These are phyloP conservation scores for Talinum fruticosum DNA, from an alignment of 148 eudicot species.

Conservation along the genomic window DNA sequence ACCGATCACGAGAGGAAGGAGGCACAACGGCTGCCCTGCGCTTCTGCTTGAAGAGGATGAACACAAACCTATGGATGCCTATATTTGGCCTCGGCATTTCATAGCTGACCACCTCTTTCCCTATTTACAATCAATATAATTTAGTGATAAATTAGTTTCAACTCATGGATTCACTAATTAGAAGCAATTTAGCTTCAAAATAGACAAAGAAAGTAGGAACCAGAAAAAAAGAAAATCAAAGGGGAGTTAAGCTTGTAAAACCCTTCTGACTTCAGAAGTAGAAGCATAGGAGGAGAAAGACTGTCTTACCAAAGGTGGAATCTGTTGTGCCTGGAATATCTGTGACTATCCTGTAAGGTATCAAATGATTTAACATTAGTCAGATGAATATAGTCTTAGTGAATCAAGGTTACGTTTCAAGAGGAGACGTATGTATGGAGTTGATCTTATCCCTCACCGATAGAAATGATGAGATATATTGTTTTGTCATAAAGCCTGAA, in stretches of 20 bases:
- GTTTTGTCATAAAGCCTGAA: background rate
- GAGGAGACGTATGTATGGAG: background rate
- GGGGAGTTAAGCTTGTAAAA: too few relatives aligned
- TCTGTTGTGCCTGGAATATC: constrained; percentile 93
- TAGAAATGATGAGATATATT: background rate
- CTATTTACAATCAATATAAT: constrained; percentile 21
- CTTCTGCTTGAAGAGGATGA: constrained; percentile 70
- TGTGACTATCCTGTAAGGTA: constrained; percentile 68
- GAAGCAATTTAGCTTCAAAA: background rate
- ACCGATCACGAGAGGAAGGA: constrained; percentile 56
- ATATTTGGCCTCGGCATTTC: constrained; percentile 87
- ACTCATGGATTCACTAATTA: background rate
- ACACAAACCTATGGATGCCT: constrained; percentile 92
- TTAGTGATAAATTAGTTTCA: too few relatives aligned
- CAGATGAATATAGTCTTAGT: too few relatives aligned
- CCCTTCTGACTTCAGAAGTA: background rate
- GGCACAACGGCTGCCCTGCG: constrained; percentile 38
- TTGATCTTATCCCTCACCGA: background rate
- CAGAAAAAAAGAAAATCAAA: background rate
- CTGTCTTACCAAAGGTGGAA: constrained; percentile 62
- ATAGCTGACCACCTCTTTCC: constrained; percentile 72
- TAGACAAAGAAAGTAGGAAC: background rate
- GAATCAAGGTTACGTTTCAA: background rate
- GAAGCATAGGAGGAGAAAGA: background rate
- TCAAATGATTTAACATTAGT: background rate